These are phyloP conservation scores for Solanum rostratum DNA, from an alignment of 257 asterid genomes.

Conservation along the genomic window DNA sequence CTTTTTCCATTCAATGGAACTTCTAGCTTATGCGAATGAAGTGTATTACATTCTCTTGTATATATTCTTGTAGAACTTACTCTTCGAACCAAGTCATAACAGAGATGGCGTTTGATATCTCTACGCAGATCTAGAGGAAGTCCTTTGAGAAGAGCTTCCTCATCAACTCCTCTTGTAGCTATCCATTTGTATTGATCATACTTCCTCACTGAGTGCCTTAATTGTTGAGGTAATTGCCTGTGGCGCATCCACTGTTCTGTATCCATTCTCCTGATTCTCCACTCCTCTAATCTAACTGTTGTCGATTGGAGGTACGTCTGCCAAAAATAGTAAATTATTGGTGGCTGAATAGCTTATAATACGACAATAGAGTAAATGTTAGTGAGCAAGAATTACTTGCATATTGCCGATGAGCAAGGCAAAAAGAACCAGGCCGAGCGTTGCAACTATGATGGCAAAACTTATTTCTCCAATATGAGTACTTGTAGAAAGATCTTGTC, in stretches of 20 bases:
- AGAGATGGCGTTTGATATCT: constrained; percentile 86
- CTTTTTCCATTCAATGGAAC: not conserved
- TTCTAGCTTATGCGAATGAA: not conserved
- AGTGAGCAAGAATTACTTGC: constrained; percentile 46
- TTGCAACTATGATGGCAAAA: constrained; percentile 64
- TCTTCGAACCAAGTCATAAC: constrained; percentile 83
- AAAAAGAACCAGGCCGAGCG: constrained; percentile 73
- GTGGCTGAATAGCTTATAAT: not conserved
- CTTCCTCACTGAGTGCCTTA: constrained; percentile 70
- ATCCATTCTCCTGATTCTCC: constrained; percentile 84
- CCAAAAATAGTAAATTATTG: constrained; percentile 3
- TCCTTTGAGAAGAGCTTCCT: constrained; percentile 60
- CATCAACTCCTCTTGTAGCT: constrained; percentile 92
- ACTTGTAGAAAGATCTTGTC: constrained; percentile 78
- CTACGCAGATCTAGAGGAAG: constrained; percentile 90
- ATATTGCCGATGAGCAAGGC: constrained; percentile 89
- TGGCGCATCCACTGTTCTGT: constrained; percentile 97
- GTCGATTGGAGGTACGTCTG: constrained; percentile 95
- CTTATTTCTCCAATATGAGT: constrained; percentile 67
- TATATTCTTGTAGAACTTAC: constrained; percentile 22
- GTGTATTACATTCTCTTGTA: not conserved
- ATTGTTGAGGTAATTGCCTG: constrained; percentile 72
- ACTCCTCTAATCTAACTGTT: constrained; percentile 77
- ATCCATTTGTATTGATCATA: constrained; percentile 89
- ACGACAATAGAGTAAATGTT: not conserved